Evolutionary conservation across 768 basidiomycete species (phyloP).

Genomic region (Atractiella rhizophila): DNA sequence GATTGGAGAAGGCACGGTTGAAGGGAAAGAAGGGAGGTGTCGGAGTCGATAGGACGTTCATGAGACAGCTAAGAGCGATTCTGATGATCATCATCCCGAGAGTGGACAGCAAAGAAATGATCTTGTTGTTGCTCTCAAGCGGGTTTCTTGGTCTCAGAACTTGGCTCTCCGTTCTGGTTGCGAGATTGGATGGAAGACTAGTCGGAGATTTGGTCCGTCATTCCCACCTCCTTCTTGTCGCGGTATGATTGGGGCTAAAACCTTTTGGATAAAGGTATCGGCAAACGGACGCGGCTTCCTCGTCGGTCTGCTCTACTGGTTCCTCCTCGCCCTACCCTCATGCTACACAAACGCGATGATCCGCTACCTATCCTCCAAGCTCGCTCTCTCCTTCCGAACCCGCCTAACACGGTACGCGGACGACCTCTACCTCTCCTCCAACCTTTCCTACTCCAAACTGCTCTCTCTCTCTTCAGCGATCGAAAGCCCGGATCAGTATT

Average conservation of each 20-base stretch:
- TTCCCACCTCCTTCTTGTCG: constrained; percentile 29
- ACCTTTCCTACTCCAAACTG: constrained; percentile 23
- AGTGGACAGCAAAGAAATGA: constrained; percentile 33
- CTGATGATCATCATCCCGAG: constrained; percentile 14
- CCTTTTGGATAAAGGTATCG: constrained; percentile 29
- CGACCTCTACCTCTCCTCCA: constrained; percentile 58
- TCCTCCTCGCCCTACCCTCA: constrained; percentile 65
- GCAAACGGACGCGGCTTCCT: constrained; percentile 66
- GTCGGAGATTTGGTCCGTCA: constrained; percentile 66
- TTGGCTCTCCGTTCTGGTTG: constrained; percentile 63
- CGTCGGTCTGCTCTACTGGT: constrained; percentile 63
- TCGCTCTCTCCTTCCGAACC: constrained; percentile 57
- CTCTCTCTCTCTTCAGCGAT: constrained; percentile 15
- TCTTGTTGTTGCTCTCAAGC: constrained; percentile 51
- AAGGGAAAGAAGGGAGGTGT: constrained; percentile 3
- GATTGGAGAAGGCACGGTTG: background rate
- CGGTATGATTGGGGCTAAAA: background rate
- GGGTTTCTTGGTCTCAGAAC: constrained; percentile 66
- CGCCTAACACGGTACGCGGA: constrained; percentile 71
- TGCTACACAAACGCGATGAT: constrained; percentile 94
- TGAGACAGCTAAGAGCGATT: constrained; percentile 14
- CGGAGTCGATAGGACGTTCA: constrained; percentile 17
- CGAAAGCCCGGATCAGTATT: constrained; percentile 19
- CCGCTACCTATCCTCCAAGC: constrained; percentile 28
- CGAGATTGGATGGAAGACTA: constrained; percentile 64